phyloP scores from a whole-genome alignment of 345 rosid genomes.

The Psidium friedrichsthalianum region DNA sequence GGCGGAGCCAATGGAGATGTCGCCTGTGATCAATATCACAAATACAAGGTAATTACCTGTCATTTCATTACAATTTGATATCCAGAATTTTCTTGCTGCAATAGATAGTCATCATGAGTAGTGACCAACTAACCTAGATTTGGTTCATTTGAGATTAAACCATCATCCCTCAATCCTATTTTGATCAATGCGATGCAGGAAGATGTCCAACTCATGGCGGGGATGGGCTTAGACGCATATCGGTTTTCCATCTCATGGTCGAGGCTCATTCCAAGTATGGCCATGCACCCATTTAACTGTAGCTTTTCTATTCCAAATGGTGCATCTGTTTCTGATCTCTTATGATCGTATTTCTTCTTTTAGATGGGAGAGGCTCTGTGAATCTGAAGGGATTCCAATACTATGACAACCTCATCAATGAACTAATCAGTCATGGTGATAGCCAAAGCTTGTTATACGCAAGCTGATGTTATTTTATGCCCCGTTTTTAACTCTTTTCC shows the following conservation, averaged over 20 bases:
- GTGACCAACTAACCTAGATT: background rate
- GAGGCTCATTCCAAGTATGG: slow-evolving; percentile 18
- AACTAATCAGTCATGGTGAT: slow-evolving; percentile 2
- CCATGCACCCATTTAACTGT: background rate
- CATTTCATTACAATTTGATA: background rate
- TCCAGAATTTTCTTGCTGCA: background rate
- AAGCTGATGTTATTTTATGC: background rate
- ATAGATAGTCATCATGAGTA: background rate
- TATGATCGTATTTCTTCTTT: background rate
- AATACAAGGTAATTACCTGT: slow-evolving; percentile 34
- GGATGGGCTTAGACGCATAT: slow-evolving; percentile 12
- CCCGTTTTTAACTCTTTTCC: background rate
- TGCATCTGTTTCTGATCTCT: background rate
- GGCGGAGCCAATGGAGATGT: slow-evolving; percentile 29
- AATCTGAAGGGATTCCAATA: slow-evolving; percentile 8
- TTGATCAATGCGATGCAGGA: slow-evolving; percentile 3
- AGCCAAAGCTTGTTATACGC: background rate
- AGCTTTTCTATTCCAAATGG: background rate
- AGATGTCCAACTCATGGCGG: slow-evolving; percentile 19
- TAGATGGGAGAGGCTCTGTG: slow-evolving; percentile 14
- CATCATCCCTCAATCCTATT: background rate
- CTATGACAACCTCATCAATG: slow-evolving; percentile 10
- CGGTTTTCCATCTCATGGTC: slow-evolving; percentile 26
- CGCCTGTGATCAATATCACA: slow-evolving; percentile 45
- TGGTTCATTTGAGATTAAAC: background rate